Evolutionary conservation across 2,329 filamentous ascomycete genomes (phyloP).

Genomic region (Aspergillus sp.): DNA sequence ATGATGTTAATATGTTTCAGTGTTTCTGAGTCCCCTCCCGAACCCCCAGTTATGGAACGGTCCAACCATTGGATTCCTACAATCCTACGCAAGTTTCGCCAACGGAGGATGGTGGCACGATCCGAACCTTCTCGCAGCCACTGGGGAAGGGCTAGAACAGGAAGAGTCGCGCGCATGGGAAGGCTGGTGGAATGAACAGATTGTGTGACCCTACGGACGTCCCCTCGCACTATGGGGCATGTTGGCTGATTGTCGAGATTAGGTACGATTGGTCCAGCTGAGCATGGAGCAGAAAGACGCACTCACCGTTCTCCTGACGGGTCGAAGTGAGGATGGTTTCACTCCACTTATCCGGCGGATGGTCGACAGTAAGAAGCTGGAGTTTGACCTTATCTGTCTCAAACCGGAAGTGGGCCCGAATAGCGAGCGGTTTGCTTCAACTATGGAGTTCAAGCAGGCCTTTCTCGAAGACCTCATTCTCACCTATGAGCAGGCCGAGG

Average conservation of each 20-base stretch:
- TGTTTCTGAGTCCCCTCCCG: constrained; percentile 85
- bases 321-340: constrained; percentile 70
- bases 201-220: constrained; percentile 45
- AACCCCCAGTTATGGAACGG: constrained; percentile 82
- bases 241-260: constrained; percentile 16
- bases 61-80: constrained; percentile 66
- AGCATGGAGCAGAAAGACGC: constrained; percentile 79
- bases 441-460: constrained; percentile 86
- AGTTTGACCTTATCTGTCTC: constrained; percentile 80
- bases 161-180: constrained; percentile 81
- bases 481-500: constrained; percentile 75
- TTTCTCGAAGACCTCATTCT: constrained; percentile 74
- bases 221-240: neutral
- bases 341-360: constrained; percentile 74
- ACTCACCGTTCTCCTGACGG: constrained; percentile 78
- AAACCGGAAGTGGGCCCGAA: constrained; percentile 78
- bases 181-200: constrained; percentile 94
- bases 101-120: constrained; percentile 98
- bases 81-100: constrained; percentile 65
- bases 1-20: constrained; percentile 36
- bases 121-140: constrained; percentile 71
- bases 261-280: constrained; percentile 64
- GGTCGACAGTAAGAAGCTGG: constrained; percentile 63
- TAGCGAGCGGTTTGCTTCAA: constrained; percentile 68
- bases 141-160: constrained; percentile 69